Percentiles rank a stretch among this genome's conserved stretches.
phyloP scores from a whole-genome alignment of 2,329 filamentous ascomycete genomes.

The Ascochyta lentis region DNA sequence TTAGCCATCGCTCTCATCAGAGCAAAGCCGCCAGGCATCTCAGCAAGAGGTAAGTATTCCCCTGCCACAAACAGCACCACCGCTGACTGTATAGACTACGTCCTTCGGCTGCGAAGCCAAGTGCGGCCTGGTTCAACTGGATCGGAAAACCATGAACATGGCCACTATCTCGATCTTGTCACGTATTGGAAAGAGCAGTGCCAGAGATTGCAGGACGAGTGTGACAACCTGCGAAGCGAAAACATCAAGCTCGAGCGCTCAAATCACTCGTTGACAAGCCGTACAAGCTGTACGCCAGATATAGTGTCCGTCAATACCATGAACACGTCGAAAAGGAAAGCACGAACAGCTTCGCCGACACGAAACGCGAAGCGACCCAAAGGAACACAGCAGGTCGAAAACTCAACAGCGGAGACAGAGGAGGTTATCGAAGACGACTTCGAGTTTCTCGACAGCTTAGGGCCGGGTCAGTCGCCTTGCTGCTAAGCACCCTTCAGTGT shows the following conservation, averaged over 20 bases:
- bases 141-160: slow-evolving; percentile 27
- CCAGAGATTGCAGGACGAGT: slow-evolving; percentile 30
- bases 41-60: slow-evolving; percentile 39
- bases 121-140: slow-evolving; percentile 32
- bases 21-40: slow-evolving; percentile 45
- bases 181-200: slow-evolving; percentile 48
- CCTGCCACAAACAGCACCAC: not conserved
- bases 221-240: slow-evolving; percentile 27
- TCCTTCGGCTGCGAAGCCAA: slow-evolving; percentile 46
- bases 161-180: slow-evolving; percentile 50
- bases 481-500: not conserved
- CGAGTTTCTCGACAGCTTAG: slow-evolving; percentile 35
- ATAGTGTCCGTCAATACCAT: not conserved
- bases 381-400: slow-evolving; percentile 12
- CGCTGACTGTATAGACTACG: slow-evolving; percentile 34
- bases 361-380: slow-evolving; percentile 26
- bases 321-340: slow-evolving; percentile 30
- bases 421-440: slow-evolving; percentile 36
- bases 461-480: slow-evolving; percentile 24
- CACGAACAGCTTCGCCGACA: slow-evolving; percentile 12
- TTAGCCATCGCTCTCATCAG: slow-evolving; percentile 48
- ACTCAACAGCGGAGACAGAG: slow-evolving; percentile 20
- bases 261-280: slow-evolving; percentile 27
- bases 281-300: slow-evolving; percentile 3
- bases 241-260: slow-evolving; percentile 39